Conservation (phyloP, 352 stramenopile species). For the Lagenidium sp. region DNA sequence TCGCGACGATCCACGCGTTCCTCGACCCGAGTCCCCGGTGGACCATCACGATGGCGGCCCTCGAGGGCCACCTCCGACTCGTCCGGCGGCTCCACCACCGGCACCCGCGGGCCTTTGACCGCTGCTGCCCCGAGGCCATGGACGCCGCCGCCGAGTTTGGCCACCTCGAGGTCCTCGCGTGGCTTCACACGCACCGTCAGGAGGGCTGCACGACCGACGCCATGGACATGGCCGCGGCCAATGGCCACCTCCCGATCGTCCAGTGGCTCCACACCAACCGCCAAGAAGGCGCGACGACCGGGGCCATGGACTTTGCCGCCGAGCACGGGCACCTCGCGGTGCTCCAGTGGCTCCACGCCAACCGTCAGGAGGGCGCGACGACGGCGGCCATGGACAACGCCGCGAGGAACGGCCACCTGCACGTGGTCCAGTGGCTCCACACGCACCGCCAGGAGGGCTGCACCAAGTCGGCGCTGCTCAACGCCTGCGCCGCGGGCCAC, state of each 20-base stretch:
- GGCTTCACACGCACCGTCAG: slow-evolving; percentile 30
- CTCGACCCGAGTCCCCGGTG: slow-evolving; percentile 42
- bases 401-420: slow-evolving; percentile 29
- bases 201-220: slow-evolving; percentile 61
- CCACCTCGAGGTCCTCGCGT: slow-evolving; percentile 45
- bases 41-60: slow-evolving; percentile 37
- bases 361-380: slow-evolving; percentile 42
- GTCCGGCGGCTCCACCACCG: slow-evolving; percentile 34
- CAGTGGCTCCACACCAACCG: slow-evolving; percentile 55
- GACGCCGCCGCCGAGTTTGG: slow-evolving; percentile 55
- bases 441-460: slow-evolving; percentile 45
- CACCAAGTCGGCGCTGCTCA: slow-evolving; percentile 55
- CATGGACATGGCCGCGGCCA: slow-evolving; percentile 52
- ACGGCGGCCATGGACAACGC: slow-evolving; percentile 50
- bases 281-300: slow-evolving; percentile 39
- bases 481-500: slow-evolving; percentile 45
- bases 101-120: slow-evolving; percentile 26
- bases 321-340: slow-evolving; percentile 45
- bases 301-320: slow-evolving; percentile 62
- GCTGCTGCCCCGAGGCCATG: slow-evolving; percentile 47
- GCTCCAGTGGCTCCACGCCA: slow-evolving; percentile 45
- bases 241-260: slow-evolving; percentile 40
- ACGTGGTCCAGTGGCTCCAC: slow-evolving; percentile 45
- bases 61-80: slow-evolving; percentile 37
- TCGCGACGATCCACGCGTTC: slow-evolving; percentile 39